phyloP scores from a whole-genome alignment of 768 basidiomycete species.

The Pleurotus djamor region DNA sequence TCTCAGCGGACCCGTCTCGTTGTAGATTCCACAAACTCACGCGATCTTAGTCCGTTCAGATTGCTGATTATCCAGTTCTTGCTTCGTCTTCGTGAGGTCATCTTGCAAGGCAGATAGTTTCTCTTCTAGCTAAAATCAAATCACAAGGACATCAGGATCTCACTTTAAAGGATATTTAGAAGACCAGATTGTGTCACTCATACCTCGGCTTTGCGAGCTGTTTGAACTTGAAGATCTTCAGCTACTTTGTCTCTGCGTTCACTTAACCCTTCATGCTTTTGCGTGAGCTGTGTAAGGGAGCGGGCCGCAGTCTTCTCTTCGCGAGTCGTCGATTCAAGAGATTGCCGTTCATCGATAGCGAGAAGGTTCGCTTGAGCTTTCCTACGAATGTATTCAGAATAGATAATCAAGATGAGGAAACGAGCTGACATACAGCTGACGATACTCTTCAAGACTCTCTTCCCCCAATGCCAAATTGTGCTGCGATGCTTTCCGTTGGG shows the following conservation, averaged over 20 bases:
- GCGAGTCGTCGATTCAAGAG: slow-evolving; percentile 74
- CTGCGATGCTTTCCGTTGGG: slow-evolving; percentile 68
- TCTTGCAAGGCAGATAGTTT: slow-evolving; percentile 53
- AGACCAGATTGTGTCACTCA: slow-evolving; percentile 8
- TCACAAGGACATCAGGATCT: background rate
- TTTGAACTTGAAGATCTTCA: slow-evolving; percentile 50
- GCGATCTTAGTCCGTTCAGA: slow-evolving; percentile 78
- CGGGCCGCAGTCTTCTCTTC: slow-evolving; percentile 78
- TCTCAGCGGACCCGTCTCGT: background rate
- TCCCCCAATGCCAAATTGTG: slow-evolving; percentile 78
- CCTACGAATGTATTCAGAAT: slow-evolving; percentile 31
- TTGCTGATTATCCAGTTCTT: slow-evolving; percentile 82
- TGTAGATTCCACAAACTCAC: slow-evolving; percentile 38
- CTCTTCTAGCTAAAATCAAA: slow-evolving; percentile 48
- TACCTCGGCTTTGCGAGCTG: slow-evolving; percentile 59
- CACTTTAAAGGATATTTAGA: background rate
- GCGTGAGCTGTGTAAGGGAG: slow-evolving; percentile 60
- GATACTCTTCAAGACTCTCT: slow-evolving; percentile 87
- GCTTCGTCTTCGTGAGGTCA: slow-evolving; percentile 64
- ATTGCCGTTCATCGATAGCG: slow-evolving; percentile 86
- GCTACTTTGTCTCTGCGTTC: slow-evolving; percentile 53
- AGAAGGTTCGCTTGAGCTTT: slow-evolving; percentile 78
- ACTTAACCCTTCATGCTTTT: slow-evolving; percentile 65
- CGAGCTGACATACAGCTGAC: slow-evolving; percentile 55
- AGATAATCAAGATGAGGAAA: background rate